Evolutionary conservation across 495 filamentous ascomycete species (phyloP).

Genomic region (Penicillium antarcticum): DNA sequence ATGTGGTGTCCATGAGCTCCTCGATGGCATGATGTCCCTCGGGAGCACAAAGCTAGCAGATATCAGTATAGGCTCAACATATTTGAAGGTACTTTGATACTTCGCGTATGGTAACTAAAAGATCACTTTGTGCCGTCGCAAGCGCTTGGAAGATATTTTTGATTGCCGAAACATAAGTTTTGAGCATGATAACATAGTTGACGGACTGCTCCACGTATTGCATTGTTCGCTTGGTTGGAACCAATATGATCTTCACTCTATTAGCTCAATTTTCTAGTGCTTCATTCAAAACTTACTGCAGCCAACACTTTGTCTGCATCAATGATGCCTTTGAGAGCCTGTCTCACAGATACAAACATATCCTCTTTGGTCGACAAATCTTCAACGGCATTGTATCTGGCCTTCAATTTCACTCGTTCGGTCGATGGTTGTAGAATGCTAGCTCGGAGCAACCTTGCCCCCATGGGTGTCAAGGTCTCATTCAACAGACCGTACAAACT

Average conservation of each 20-base stretch:
- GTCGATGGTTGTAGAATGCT: constrained; percentile 91
- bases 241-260: constrained; percentile 59
- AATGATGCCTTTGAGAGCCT: constrained; percentile 69
- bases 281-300: constrained; percentile 11
- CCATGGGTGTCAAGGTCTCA: constrained; percentile 83
- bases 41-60: constrained; percentile 56
- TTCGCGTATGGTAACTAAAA: constrained; percentile 64
- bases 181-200: constrained; percentile 85
- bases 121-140: constrained; percentile 56
- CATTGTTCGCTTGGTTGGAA: constrained; percentile 63
- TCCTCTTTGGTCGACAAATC: constrained; percentile 82
- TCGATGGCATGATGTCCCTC: constrained; percentile 57
- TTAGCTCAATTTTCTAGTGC: not conserved
- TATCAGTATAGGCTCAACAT: not conserved
- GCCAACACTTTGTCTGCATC: constrained; percentile 44
- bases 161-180: constrained; percentile 70
- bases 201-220: constrained; percentile 72
- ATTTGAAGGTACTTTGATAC: constrained; percentile 26
- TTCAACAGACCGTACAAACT: constrained; percentile 84
- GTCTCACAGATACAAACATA: constrained; percentile 75
- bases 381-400: constrained; percentile 78
- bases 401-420: constrained; percentile 54
- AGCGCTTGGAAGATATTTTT: constrained; percentile 67
- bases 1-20: constrained; percentile 61
- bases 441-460: constrained; percentile 71